A percentile compares a stretch with the other conserved stretches of the same genome.
Evolutionary conservation across 257 asterid species (phyloP).

Genomic region (Nicotiana sylvestris): DNA sequence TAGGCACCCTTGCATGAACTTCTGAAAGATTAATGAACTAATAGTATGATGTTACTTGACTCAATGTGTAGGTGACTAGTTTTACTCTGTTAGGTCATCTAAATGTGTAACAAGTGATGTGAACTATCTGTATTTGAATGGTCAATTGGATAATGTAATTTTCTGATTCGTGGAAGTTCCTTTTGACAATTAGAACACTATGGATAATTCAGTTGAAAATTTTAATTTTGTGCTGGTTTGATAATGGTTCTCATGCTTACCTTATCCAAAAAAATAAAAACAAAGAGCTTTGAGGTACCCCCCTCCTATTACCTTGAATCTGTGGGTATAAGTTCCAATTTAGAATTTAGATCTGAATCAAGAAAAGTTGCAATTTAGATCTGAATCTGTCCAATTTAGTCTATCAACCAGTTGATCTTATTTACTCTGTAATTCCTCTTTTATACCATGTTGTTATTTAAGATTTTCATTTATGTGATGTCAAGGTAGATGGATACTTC

Average conservation of each 20-base stretch:
- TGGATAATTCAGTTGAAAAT: background rate
- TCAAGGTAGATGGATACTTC: constrained; percentile 98
- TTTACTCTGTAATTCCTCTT: background rate
- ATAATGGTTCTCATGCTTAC: background rate
- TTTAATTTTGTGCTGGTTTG: background rate
- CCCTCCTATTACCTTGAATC: constrained; percentile 10
- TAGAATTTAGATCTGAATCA: background rate
- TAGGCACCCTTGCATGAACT: background rate
- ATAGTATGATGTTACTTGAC: background rate
- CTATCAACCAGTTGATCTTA: background rate
- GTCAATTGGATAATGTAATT: background rate
- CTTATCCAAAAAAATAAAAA: background rate
- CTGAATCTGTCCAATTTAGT: background rate
- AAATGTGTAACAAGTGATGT: background rate
- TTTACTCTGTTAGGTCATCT: background rate
- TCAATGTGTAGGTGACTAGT: background rate
- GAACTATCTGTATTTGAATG: background rate
- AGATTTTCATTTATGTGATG: constrained; percentile 40
- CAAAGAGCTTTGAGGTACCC: background rate
- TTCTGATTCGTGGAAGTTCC: background rate
- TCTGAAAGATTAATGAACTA: background rate
- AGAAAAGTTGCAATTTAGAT: background rate
- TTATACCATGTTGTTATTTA: background rate
- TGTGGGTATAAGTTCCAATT: constrained; percentile 10
- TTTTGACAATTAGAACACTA: background rate